Base-by-base conservation (phyloP, 495 filamentous ascomycete genomes). In the Corynascus novoguineensis region DNA sequence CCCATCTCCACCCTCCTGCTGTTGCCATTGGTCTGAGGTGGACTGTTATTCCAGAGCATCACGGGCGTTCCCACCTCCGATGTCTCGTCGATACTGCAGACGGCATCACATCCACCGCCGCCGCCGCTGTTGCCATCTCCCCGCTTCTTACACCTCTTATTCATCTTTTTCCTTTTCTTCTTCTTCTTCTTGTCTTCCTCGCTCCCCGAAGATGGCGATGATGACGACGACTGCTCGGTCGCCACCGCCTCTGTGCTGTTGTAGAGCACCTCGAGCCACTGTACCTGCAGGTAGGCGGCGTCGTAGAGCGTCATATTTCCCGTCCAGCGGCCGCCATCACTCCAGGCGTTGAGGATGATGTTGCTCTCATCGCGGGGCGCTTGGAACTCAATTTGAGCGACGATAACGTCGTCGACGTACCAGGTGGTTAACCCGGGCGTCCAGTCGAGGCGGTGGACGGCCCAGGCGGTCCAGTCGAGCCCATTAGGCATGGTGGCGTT, bases 381-480 rank as follows among this genome's bases (percentile, higher is more conserved):
- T 19, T 83, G 78, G 63, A 86, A 88, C 9, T 75, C 75, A 48
- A 84, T 87, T 35, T 75, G 75, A 4, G 81, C 77, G 11, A 82
- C 77, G 32, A 80, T 65, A 28, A 72, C 53, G 7, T 76, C 78
- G 65, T 91, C 76, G 32, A 88, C 79, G 55, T 76, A 90, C 88
- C 87, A 91, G 14, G 73, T 77, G n/a, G 78, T 88, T 28, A 62
- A 58, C 2, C 72, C 71, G 0, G 80, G 71, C 4, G 81, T 75
- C 88, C 88, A 92, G 62, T 92, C 88, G 50, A 90, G 71, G 8
- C 88, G 77, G 64, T 90, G 83, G 1, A 77, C 79, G n/a, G 83
- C 77, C 87, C 87, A 91, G 3, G 75, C 62, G 5, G 80, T 82
- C 86, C 86, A 88, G 25, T 76, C 71, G 15, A 75, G 55, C 7